A percentile compares a stretch with the other conserved stretches of the same genome.
These are phyloP conservation scores for Brassica juncea DNA, from an alignment of 345 rosid genomes.

Conservation along the genomic window DNA sequence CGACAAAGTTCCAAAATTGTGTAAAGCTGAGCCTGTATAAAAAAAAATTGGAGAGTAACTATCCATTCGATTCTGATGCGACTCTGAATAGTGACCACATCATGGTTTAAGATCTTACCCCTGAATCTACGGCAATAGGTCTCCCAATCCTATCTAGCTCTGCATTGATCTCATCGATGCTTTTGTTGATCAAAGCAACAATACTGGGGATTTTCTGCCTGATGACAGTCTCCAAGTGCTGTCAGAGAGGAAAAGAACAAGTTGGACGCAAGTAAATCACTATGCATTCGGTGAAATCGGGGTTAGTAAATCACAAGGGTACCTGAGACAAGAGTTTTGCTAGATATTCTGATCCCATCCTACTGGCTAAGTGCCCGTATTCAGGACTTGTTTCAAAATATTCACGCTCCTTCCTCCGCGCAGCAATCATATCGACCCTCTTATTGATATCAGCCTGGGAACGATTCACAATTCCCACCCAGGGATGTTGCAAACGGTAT, in stretches of 20 bases:
- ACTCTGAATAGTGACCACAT: not conserved
- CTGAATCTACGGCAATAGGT: conserved; percentile 94
- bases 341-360: conserved; percentile 97
- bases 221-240: conserved; percentile 94
- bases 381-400: conserved; percentile 98
- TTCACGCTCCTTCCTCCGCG: conserved; percentile 90
- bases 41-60: conserved; percentile 29
- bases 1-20: conserved; percentile 93
- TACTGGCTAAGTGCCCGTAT: conserved; percentile 91
- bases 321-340: conserved; percentile 94
- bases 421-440: conserved; percentile 90
- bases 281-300: not conserved
- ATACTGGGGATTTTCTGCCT: conserved; percentile 97
- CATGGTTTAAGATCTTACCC: conserved; percentile 59
- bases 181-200: conserved; percentile 90
- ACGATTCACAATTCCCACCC: conserved; percentile 99
- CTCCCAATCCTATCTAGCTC: conserved; percentile 97
- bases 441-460: conserved; percentile 99
- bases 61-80: not conserved
- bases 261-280: conserved; percentile 14
- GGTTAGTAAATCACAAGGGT: conserved; percentile 20
- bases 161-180: conserved; percentile 93
- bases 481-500: conserved; percentile 95
- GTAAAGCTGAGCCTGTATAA: conserved; percentile 82
- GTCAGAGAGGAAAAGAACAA: conserved; percentile 26